Evolutionary conservation across 257 asterid genomes (phyloP).

Genomic region (Euphrasia confusa): DNA sequence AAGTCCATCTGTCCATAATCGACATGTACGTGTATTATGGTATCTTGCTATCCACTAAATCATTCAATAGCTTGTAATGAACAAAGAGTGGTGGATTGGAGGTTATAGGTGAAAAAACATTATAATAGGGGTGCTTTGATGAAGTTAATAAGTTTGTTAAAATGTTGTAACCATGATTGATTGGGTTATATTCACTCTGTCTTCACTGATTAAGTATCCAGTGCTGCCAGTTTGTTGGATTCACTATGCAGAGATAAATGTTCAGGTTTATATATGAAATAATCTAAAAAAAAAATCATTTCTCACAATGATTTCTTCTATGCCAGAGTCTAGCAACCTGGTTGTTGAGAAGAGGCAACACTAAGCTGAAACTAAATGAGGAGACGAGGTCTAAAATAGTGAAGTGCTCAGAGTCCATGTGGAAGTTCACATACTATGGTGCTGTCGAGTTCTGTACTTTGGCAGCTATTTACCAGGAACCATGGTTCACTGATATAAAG

Average conservation of each 20-base stretch:
- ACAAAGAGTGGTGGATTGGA: too few relatives aligned
- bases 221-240: not conserved
- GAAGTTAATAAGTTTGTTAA: not conserved
- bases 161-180: not conserved
- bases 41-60: too few relatives aligned
- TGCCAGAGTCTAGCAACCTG: conserved; percentile 69
- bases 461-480: conserved; percentile 44
- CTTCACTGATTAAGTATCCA: conserved; percentile 6
- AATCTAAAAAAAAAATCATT: not conserved
- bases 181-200: not conserved
- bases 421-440: conserved; percentile 85
- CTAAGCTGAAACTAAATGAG: conserved; percentile 39
- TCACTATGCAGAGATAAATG: not conserved
- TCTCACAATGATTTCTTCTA: conserved; percentile 28
- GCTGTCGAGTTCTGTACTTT: conserved; percentile 57
- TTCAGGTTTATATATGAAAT: not conserved
- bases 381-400: conserved; percentile 56
- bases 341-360: conserved; percentile 50
- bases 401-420: conserved; percentile 93
- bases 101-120: too few relatives aligned
- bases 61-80: too few relatives aligned
- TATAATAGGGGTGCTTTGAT: not conserved
- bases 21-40: too few relatives aligned
- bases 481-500: conserved; percentile 68
- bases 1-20: too few relatives aligned